These are phyloP conservation scores for Solanum etuberosum DNA, from an alignment of 257 asterid species.

Conservation along the genomic window DNA sequence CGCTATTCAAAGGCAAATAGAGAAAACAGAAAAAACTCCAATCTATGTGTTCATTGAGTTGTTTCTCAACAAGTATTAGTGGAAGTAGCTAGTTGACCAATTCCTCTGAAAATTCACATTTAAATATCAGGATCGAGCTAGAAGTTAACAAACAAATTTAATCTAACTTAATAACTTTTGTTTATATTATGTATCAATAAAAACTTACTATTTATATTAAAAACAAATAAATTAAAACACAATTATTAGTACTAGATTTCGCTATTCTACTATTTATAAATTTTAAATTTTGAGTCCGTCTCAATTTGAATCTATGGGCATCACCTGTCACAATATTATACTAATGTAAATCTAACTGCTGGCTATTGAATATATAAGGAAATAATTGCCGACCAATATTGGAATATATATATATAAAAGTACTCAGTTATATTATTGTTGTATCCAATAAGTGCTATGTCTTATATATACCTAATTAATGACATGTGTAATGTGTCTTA, in stretches of 20 bases:
- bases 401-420: neutral
- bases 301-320: neutral
- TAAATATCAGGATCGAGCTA: too few relatives aligned
- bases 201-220: too few relatives aligned
- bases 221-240: too few relatives aligned
- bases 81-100: neutral
- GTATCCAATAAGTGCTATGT: neutral
- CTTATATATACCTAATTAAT: neutral
- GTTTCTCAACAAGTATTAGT: neutral
- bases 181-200: neutral
- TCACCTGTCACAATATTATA: neutral
- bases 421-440: neutral
- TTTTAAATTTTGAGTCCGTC: neutral
- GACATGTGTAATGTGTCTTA: neutral
- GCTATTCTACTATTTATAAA: neutral
- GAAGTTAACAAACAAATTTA: neutral
- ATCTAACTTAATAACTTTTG: neutral
- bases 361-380: neutral
- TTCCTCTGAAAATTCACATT: neutral
- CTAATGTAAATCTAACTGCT: neutral
- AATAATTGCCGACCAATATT: neutral
- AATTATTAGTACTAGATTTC: too few relatives aligned
- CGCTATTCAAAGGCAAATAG: neutral
- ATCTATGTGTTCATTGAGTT: neutral
- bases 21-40: neutral